Percentiles rank a stretch among this genome's conserved stretches.
These are phyloP conservation scores for Blastobotrys proliferans DNA, from an alignment of 1,139 yeast species.

Conservation along the genomic window DNA sequence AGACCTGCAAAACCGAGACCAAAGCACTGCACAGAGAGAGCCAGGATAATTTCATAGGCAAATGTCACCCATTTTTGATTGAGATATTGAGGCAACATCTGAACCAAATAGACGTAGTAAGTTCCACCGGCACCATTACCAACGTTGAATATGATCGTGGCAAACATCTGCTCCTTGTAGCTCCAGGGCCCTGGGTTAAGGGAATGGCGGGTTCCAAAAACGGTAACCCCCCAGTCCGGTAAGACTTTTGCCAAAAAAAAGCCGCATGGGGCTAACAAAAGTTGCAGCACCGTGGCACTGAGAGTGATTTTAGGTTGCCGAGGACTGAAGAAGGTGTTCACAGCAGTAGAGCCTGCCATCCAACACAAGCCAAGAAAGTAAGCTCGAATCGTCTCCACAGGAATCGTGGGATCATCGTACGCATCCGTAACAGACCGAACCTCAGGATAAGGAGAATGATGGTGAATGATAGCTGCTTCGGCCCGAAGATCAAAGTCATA, in stretches of 20 bases:
- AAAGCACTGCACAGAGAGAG: slow-evolving; percentile 50
- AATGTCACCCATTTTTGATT: slow-evolving; percentile 38
- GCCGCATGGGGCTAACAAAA: slow-evolving; percentile 49
- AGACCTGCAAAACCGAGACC: slow-evolving; percentile 65
- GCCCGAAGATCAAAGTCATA: slow-evolving; percentile 7
- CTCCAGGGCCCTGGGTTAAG: slow-evolving; percentile 62
- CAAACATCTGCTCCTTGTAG: slow-evolving; percentile 64
- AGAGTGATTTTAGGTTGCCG: slow-evolving; percentile 49
- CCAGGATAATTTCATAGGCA: slow-evolving; percentile 43
- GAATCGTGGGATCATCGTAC: slow-evolving; percentile 20
- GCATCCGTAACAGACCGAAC: slow-evolving; percentile 55
- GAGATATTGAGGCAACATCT: slow-evolving; percentile 47
- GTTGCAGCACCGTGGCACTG: slow-evolving; percentile 47
- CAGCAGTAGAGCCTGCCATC: slow-evolving; percentile 50
- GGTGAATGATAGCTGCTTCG: slow-evolving; percentile 43
- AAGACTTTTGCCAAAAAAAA: slow-evolving; percentile 26
- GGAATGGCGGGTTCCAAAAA: slow-evolving; percentile 37
- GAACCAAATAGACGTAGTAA: no score
- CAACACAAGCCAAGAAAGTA: slow-evolving; percentile 52
- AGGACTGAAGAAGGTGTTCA: slow-evolving; percentile 53
- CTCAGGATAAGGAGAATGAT: slow-evolving; percentile 58
- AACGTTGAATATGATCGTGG: slow-evolving; percentile 47
- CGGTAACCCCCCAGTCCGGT: slow-evolving; percentile 46
- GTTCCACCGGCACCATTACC: slow-evolving; percentile 40
- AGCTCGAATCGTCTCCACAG: slow-evolving; percentile 53